Percentiles rank a stretch among this genome's conserved stretches.
Evolutionary conservation across 148 eudicot genomes (phyloP).

Genomic region (Heliosperma pusillum): DNA sequence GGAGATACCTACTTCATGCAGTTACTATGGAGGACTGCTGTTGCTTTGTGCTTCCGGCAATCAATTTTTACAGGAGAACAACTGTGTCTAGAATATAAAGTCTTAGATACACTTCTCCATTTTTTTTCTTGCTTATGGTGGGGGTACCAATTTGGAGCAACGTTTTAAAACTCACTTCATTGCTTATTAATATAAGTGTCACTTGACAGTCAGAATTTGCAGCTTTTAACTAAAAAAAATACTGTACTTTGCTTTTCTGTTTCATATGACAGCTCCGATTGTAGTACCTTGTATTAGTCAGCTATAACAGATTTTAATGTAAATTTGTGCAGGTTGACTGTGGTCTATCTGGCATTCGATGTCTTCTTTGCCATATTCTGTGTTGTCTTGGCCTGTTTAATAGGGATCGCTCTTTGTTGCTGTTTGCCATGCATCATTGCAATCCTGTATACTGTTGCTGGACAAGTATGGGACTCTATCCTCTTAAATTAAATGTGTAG

Average conservation of each 20-base stretch:
- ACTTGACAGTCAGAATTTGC: not conserved
- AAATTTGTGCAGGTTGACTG: conserved; percentile 71
- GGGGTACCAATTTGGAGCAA: not conserved
- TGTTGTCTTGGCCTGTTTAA: conserved; percentile 82
- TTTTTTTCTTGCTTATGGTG: not conserved
- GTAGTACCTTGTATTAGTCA: not conserved
- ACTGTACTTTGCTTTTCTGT: not conserved
- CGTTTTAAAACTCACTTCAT: not conserved
- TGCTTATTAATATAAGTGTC: too few relatives aligned
- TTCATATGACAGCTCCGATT: not conserved
- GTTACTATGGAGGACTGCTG: not conserved
- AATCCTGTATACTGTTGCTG: conserved; percentile 79
- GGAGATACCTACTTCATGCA: not conserved
- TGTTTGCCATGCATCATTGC: conserved; percentile 97
- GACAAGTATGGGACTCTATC: conserved; percentile 57
- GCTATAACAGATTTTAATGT: conserved; percentile 5
- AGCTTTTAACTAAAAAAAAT: not conserved
- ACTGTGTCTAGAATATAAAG: not conserved
- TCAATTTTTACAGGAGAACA: not conserved
- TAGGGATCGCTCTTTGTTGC: conserved; percentile 92
- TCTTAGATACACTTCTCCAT: not conserved
- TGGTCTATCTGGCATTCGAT: conserved; percentile 88
- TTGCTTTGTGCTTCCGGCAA: not conserved
- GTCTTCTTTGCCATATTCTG: conserved; percentile 94
- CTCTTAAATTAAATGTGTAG: not conserved